phyloP scores from a whole-genome alignment of 805 yeast species.

The Candida namnaoensis region DNA sequence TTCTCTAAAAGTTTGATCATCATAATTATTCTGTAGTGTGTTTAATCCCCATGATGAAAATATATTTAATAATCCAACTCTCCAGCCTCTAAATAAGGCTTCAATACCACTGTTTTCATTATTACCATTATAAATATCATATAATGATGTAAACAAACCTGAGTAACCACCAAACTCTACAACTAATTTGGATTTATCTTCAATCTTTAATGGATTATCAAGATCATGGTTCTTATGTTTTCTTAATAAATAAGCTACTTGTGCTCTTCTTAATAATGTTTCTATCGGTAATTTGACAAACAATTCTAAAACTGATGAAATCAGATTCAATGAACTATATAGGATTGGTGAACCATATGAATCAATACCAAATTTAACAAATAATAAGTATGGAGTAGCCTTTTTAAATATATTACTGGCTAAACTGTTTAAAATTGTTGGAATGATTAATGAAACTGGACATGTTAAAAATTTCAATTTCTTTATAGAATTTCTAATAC shows the following conservation, averaged over 20 bases:
- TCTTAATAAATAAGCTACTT: slow-evolving; percentile 51
- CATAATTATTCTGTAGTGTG: slow-evolving; percentile 43
- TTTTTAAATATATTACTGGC: slow-evolving; percentile 52
- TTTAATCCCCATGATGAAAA: slow-evolving; percentile 78
- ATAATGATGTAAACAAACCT: slow-evolving; percentile 47
- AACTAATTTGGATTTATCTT: slow-evolving; percentile 38
- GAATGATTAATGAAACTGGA: slow-evolving; percentile 54
- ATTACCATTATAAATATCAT: slow-evolving; percentile 30
- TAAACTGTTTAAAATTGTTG: slow-evolving; percentile 60
- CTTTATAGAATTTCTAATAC: slow-evolving; percentile 62
- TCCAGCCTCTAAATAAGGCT: slow-evolving; percentile 83
- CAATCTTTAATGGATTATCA: slow-evolving; percentile 29
- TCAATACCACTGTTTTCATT: slow-evolving; percentile 38
- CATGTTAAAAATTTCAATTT: slow-evolving; percentile 39
- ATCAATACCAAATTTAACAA: slow-evolving; percentile 56
- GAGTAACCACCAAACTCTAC: slow-evolving; percentile 48
- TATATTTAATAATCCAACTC: slow-evolving; percentile 71
- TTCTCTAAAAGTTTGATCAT: slow-evolving; percentile 29
- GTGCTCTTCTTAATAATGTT: slow-evolving; percentile 77
- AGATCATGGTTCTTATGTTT: slow-evolving; percentile 11
- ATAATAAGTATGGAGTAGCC: slow-evolving; percentile 58
- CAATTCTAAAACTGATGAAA: slow-evolving; percentile 59
- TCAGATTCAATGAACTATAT: slow-evolving; percentile 49
- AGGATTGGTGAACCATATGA: slow-evolving; percentile 51
- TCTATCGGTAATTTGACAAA: slow-evolving; percentile 81